Evolutionary conservation across 495 filamentous ascomycete species (phyloP).

Genomic region (Tetracladium marchalianum): DNA sequence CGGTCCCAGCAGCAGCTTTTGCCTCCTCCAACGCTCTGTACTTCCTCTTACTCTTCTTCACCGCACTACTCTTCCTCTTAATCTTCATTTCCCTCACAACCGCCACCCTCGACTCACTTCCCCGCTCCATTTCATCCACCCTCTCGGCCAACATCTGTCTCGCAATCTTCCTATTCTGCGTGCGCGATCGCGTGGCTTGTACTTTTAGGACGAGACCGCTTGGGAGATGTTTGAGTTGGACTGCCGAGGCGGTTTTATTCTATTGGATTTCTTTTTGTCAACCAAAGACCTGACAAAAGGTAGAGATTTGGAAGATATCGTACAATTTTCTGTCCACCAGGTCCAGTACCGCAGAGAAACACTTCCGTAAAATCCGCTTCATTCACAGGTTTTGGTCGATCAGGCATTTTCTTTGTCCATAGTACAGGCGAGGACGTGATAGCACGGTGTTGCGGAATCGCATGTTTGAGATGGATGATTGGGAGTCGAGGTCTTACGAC

Average conservation of each 20-base stretch:
- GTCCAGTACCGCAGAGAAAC: slow-evolving; percentile 87
- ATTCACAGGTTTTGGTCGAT: slow-evolving; percentile 49
- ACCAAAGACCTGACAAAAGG: slow-evolving; percentile 4
- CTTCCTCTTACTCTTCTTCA: slow-evolving; percentile 39
- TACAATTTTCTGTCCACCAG: slow-evolving; percentile 91
- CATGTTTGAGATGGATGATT: too few relatives aligned
- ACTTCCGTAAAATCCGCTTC: slow-evolving; percentile 72
- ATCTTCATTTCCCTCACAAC: slow-evolving; percentile 31
- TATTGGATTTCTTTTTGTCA: slow-evolving; percentile 19
- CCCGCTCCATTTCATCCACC: slow-evolving; percentile 55
- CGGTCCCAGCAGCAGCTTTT: slow-evolving; percentile 18
- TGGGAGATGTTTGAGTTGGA: slow-evolving; percentile 83
- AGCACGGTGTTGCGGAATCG: not conserved
- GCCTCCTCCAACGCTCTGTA: slow-evolving; percentile 37
- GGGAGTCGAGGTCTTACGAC: too few relatives aligned
- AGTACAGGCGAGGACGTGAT: slow-evolving; percentile 3
- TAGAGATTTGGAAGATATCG: slow-evolving; percentile 19
- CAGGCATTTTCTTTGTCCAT: slow-evolving; percentile 51
- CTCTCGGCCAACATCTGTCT: slow-evolving; percentile 65
- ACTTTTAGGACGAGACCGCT: slow-evolving; percentile 87
- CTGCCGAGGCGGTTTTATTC: slow-evolving; percentile 96
- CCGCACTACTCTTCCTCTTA: slow-evolving; percentile 36
- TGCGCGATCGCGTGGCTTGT: slow-evolving; percentile 78
- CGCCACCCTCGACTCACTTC: slow-evolving; percentile 31
- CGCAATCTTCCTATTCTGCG: slow-evolving; percentile 84